Percentiles rank a stretch among this genome's conserved stretches.
These are phyloP conservation scores for Mucor saturninus DNA, from an alignment of 371 early-diverging fungal species.

Conservation along the genomic window DNA sequence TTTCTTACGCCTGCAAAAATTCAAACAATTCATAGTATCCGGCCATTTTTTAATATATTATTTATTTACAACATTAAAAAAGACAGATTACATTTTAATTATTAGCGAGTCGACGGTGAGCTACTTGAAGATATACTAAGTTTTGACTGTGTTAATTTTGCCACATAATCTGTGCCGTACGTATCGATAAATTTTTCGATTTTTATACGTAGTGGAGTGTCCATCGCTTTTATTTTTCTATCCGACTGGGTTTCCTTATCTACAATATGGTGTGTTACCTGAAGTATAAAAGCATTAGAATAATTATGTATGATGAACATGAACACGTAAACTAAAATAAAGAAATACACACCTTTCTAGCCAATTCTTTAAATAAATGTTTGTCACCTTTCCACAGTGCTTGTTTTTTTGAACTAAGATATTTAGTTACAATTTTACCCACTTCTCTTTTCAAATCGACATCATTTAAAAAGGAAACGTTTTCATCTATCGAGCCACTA, in stretches of 20 bases:
- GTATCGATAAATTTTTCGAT: conserved; percentile 54
- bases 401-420: conserved; percentile 42
- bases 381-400: conserved; percentile 51
- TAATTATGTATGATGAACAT: background rate
- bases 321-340: background rate
- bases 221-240: conserved; percentile 42
- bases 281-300: background rate
- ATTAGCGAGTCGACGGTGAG: background rate
- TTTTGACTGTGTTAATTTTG: conserved; percentile 13
- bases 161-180: conserved; percentile 41
- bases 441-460: conserved; percentile 50
- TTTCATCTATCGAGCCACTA: conserved; percentile 18
- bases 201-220: conserved; percentile 32
- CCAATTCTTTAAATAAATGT: conserved; percentile 54
- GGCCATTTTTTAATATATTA: no score
- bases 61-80: no score
- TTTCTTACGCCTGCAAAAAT: no score
- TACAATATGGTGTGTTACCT: conserved; percentile 58
- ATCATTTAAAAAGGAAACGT: conserved; percentile 27
- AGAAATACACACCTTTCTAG: conserved; percentile 43
- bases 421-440: conserved; percentile 49
- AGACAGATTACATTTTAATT: background rate
- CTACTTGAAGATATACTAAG: background rate
- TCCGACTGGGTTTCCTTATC: conserved; percentile 46
- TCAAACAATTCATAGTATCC: no score